Conservation (phyloP, 202 grass and related monocot species). For the Sporobolus alterniflorus region DNA sequence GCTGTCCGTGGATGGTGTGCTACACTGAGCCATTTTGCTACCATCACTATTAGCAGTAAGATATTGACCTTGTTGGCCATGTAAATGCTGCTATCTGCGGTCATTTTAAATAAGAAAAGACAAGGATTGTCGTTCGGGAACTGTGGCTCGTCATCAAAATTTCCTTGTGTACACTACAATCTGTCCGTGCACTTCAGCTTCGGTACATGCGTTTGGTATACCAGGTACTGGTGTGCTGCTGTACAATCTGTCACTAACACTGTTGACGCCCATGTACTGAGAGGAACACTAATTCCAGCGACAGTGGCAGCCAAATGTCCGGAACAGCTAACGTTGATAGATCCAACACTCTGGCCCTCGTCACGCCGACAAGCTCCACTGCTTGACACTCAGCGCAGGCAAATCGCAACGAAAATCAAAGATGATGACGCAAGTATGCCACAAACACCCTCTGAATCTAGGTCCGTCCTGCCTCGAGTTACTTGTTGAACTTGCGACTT, state of each 20-base stretch:
- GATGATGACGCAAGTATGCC: background rate
- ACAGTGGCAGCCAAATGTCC: constrained; percentile 16
- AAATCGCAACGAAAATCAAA: constrained; percentile 17
- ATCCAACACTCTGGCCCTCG: constrained; percentile 21
- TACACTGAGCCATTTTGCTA: background rate
- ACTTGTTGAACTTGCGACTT: background rate
- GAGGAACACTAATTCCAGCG: background rate
- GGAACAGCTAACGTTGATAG: constrained; percentile 14
- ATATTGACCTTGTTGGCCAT: background rate
- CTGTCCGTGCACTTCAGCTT: too few species aligned
- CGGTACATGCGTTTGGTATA: background rate
- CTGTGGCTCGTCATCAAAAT: background rate
- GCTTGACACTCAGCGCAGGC: background rate
- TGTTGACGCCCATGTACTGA: background rate
- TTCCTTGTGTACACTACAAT: too few species aligned
- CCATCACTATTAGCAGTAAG: background rate
- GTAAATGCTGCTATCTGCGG: background rate
- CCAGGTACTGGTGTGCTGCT: background rate
- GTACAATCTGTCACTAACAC: constrained; percentile 7
- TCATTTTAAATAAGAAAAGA: background rate
- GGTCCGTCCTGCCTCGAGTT: background rate
- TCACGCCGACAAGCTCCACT: background rate
- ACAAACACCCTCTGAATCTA: background rate
- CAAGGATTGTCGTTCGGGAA: background rate
- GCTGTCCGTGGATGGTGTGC: constrained; percentile 12